A percentile compares a stretch with the other conserved stretches of the same genome.
Evolutionary conservation across 2,329 filamentous ascomycete species (phyloP).

Genomic region (Fusarium continuum): DNA sequence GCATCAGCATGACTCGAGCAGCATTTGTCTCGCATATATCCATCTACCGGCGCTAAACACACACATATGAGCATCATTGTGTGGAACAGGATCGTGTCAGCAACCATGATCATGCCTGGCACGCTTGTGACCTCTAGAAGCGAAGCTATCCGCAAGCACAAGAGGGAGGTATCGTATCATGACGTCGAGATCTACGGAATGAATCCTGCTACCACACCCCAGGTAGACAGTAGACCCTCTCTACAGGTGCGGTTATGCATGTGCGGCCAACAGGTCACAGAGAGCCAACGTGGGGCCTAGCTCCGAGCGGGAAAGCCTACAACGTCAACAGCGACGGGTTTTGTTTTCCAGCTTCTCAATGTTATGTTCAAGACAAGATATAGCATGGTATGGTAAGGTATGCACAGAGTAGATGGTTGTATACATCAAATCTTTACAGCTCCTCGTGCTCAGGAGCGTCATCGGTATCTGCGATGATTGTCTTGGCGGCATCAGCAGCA

Average conservation of each 20-base stretch:
- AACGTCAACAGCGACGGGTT: conserved; percentile 7
- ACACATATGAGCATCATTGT: not conserved
- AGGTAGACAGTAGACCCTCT: conserved; percentile 14
- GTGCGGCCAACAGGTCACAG: conserved; percentile 21
- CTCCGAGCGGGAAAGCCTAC: not conserved
- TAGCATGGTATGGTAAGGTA: conserved; percentile 6
- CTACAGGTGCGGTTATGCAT: conserved; percentile 16
- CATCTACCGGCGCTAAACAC: not conserved
- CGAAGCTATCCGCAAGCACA: not conserved
- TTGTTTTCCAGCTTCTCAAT: conserved; percentile 10
- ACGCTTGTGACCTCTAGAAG: not conserved
- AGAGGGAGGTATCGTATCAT: conserved; percentile 12
- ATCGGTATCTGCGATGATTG: conserved; percentile 63
- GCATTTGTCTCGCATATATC: not conserved
- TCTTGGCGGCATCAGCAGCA: conserved; percentile 63
- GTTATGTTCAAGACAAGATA: conserved; percentile 5
- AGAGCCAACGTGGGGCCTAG: conserved; percentile 4
- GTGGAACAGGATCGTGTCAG: not conserved
- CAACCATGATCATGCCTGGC: not conserved
- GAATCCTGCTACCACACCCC: conserved; percentile 1
- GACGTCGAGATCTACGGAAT: conserved; percentile 33
- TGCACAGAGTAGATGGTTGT: conserved; percentile 20
- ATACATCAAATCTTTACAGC: conserved; percentile 53
- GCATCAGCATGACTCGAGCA: conserved; percentile 23
- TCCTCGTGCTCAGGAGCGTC: conserved; percentile 68